A percentile compares a stretch with the other conserved stretches of the same genome.
These are phyloP conservation scores for Madurella mycetomatis DNA, from an alignment of 2,329 filamentous ascomycete species.

Conservation along the genomic window DNA sequence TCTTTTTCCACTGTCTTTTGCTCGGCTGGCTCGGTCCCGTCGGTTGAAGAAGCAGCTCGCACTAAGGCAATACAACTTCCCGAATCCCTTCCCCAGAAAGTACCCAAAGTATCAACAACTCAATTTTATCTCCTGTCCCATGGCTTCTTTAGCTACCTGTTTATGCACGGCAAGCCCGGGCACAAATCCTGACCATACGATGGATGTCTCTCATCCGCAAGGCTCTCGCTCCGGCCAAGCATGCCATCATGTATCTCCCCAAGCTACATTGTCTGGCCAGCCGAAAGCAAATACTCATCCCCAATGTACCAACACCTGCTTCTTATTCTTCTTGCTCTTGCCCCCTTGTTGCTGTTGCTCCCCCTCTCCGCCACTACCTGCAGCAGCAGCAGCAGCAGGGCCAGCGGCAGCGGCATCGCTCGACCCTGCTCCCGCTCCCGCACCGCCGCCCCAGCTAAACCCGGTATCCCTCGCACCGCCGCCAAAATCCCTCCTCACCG, in stretches of 20 bases:
- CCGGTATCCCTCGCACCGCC: constrained; percentile 40
- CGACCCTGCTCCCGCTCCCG: constrained; percentile 33
- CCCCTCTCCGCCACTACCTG: constrained; percentile 25
- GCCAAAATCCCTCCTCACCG: constrained; percentile 52
- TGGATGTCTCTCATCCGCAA: too few relatives aligned
- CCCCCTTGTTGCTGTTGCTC: constrained; percentile 28
- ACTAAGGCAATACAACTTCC: too few relatives aligned
- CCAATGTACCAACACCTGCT: constrained; percentile 59
- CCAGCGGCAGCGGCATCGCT: constrained; percentile 1
- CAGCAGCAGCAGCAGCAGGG: constrained; percentile 35
- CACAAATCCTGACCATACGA: too few relatives aligned
- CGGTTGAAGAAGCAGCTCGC: too few relatives aligned
- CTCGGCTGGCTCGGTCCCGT: not conserved
- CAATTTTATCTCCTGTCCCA: too few relatives aligned
- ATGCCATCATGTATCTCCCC: not conserved
- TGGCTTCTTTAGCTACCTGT: too few relatives aligned
- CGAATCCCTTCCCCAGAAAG: too few relatives aligned
- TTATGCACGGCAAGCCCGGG: too few relatives aligned
- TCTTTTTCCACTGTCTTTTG: not conserved
- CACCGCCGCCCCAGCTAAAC: constrained; percentile 48
- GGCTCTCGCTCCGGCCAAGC: too few relatives aligned
- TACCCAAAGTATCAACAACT: too few relatives aligned
- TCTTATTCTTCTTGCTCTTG: constrained; percentile 58
- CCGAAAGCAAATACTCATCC: constrained; percentile 35
- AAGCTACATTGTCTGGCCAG: not conserved